Conservation (phyloP, 139 green algal genomes). For the Chlorella sp. region DNA sequence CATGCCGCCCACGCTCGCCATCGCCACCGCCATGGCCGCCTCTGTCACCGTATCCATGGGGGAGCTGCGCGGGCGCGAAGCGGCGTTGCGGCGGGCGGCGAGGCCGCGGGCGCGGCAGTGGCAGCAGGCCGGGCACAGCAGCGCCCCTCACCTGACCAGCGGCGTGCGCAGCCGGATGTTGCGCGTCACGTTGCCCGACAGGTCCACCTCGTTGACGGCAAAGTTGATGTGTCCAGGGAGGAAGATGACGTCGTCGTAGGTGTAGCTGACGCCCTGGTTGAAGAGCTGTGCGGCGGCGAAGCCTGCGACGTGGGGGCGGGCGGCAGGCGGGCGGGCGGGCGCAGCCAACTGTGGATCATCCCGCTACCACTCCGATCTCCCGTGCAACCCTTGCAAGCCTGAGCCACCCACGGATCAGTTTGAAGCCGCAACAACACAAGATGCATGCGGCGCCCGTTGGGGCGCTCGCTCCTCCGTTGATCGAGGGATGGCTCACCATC, state of each 20-base stretch:
- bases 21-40: conserved; percentile 92
- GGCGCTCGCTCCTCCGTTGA: not conserved
- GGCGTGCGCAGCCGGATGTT: conserved; percentile 88
- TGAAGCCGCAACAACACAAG: too few relatives aligned
- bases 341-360: too few relatives aligned
- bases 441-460: not conserved
- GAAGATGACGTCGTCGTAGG: conserved; percentile 99
- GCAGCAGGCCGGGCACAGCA: too few relatives aligned
- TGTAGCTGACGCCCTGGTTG: conserved; percentile 90
- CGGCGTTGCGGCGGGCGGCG: too few relatives aligned
- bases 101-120: too few relatives aligned
- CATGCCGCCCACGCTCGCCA: conserved; percentile 92
- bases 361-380: too few relatives aligned
- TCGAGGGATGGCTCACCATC: conserved; percentile 3
- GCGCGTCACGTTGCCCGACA: conserved; percentile 79
- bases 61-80: too few relatives aligned
- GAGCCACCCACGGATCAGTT: too few relatives aligned
- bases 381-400: too few relatives aligned
- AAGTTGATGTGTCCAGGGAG: conserved; percentile 98
- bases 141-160: too few relatives aligned
- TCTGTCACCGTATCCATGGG: conserved; percentile 99
- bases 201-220: conserved; percentile 89
- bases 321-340: not conserved
- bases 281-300: conserved; percentile 71
- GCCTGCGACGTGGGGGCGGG: conserved; percentile 49